phyloP scores from a whole-genome alignment of 2,329 filamentous ascomycete species.

The Graphium sp. region DNA sequence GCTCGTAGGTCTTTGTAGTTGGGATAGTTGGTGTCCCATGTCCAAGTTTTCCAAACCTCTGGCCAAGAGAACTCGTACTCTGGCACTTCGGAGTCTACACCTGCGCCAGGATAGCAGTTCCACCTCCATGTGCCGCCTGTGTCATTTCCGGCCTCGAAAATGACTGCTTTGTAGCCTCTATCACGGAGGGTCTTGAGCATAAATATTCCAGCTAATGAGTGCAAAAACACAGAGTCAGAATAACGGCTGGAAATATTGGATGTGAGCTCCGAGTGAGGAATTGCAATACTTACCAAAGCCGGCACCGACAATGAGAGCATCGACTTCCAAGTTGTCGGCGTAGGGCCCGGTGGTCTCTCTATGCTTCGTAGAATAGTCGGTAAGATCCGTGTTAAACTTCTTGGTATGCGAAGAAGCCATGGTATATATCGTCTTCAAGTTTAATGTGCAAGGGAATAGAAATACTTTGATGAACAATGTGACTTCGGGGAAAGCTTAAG shows the following conservation, averaged over 20 bases:
- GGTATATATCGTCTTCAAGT: neutral
- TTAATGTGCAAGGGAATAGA: neutral
- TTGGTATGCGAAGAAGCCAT: conserved; percentile 9
- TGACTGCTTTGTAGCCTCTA: conserved; percentile 24
- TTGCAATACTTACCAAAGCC: conserved; percentile 18
- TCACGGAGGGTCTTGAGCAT: conserved; percentile 33
- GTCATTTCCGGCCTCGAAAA: conserved; percentile 34
- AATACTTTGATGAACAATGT: too few species aligned
- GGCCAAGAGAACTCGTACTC: conserved; percentile 36
- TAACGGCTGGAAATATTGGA: neutral
- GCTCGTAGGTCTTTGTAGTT: conserved; percentile 29
- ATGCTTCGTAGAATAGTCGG: conserved; percentile 17
- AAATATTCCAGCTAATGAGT: conserved; percentile 23
- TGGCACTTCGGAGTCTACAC: conserved; percentile 35
- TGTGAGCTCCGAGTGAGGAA: neutral
- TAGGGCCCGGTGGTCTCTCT: conserved; percentile 18
- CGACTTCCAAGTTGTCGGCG: conserved; percentile 22
- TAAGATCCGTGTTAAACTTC: conserved; percentile 22
- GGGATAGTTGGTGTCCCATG: conserved; percentile 35
- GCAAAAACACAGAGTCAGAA: too few species aligned
- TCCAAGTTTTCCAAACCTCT: conserved; percentile 36
- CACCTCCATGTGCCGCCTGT: conserved; percentile 37
- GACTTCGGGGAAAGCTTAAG: too few species aligned
- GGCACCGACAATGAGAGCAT: conserved; percentile 25
- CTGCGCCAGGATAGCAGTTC: conserved; percentile 37